Evolutionary conservation across 2,329 filamentous ascomycete genomes (phyloP).

Genomic region (Monilinia laxa): DNA sequence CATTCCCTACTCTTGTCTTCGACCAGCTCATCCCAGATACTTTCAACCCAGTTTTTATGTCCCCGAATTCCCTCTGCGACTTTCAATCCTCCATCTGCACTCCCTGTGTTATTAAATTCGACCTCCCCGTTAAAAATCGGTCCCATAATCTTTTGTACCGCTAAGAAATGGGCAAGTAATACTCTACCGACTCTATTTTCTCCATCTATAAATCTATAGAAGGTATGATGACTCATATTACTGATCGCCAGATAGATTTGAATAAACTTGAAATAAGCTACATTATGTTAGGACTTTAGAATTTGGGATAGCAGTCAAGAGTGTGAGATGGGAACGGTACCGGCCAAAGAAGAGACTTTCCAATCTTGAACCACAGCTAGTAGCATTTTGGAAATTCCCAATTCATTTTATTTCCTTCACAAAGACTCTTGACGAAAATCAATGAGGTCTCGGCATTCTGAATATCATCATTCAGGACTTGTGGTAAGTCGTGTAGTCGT

Average conservation of each 20-base stretch:
- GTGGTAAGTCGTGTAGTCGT: not conserved
- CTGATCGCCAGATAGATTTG: no score
- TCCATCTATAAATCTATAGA: not conserved
- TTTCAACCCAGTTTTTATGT: not conserved
- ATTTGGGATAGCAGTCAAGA: not conserved
- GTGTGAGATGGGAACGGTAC: not conserved
- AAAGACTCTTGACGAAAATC: not conserved
- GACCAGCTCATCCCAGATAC: not conserved
- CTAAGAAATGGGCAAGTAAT: not conserved
- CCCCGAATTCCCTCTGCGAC: not conserved
- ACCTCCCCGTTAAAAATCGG: not conserved
- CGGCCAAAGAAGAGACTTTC: not conserved
- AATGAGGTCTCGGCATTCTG: not conserved
- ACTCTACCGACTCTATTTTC: not conserved
- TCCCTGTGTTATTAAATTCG: not conserved
- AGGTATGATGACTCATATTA: not conserved
- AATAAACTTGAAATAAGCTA: not conserved
- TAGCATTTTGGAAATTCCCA: not conserved
- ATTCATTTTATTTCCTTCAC: not conserved
- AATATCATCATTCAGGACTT: not conserved
- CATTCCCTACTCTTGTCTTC: not conserved
- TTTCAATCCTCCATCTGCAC: not conserved
- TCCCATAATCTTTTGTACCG: not conserved
- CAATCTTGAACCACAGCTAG: not conserved
- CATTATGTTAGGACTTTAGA: not conserved